phyloP scores from a whole-genome alignment of 2,329 filamentous ascomycete species.

The Phialocephala subalpina region DNA sequence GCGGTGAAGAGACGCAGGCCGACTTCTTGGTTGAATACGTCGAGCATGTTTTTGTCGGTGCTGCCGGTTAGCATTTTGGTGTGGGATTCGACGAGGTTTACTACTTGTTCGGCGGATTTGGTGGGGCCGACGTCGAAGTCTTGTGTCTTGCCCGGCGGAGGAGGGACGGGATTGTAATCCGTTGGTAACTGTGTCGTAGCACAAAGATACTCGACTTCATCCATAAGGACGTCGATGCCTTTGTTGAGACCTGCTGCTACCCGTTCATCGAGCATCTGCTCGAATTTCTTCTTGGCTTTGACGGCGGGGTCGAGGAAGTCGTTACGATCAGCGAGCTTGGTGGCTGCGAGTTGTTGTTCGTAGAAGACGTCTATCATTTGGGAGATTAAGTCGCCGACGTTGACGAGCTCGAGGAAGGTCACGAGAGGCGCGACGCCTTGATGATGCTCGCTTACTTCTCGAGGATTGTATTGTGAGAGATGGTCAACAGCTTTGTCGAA shows the following conservation, averaged over 20 bases:
- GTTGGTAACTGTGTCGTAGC: slow-evolving; percentile 85
- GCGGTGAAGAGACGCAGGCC: slow-evolving; percentile 90
- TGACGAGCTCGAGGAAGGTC: slow-evolving; percentile 96
- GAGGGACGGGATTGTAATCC: slow-evolving; percentile 83
- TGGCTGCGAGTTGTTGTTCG: slow-evolving; percentile 87
- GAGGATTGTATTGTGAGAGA: slow-evolving; percentile 88
- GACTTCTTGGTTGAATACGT: slow-evolving; percentile 98
- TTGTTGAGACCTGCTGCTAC: slow-evolving; percentile 96
- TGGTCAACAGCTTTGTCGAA: slow-evolving; percentile 94
- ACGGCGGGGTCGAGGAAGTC: slow-evolving; percentile 93
- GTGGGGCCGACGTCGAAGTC: slow-evolving; percentile 75
- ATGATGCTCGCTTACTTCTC: slow-evolving; percentile 77
- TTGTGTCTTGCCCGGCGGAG: slow-evolving; percentile 43
- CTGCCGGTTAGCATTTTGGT: slow-evolving; percentile 93
- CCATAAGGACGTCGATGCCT: slow-evolving; percentile 97
- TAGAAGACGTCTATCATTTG: slow-evolving; percentile 99
- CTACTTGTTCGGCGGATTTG: slow-evolving; percentile 78
- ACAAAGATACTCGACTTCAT: slow-evolving; percentile 95
- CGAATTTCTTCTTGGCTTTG: slow-evolving; percentile 97
- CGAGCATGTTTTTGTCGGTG: slow-evolving; percentile 97
- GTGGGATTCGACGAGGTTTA: slow-evolving; percentile 86
- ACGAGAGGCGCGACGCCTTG: slow-evolving; percentile 86
- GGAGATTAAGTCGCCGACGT: slow-evolving; percentile 95
- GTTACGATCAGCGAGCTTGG: slow-evolving; percentile 86
- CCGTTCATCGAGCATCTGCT: slow-evolving; percentile 97